Conservation (phyloP, 495 filamentous ascomycete genomes). For the Letharia columbiana region DNA sequence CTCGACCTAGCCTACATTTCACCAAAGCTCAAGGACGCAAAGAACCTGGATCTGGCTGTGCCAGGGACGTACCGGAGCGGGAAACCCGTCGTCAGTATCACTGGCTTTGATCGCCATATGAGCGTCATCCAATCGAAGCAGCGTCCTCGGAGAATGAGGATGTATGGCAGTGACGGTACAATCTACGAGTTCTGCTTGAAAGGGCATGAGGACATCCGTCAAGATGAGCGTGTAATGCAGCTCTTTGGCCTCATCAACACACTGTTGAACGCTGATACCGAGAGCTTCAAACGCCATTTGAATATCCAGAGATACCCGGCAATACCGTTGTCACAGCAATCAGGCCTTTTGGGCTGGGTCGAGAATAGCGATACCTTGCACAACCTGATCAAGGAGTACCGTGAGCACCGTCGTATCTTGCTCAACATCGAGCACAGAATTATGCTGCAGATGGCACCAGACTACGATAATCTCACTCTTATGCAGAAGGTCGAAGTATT, state of each 20-base stretch:
- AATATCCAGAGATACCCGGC: slow-evolving; percentile 92
- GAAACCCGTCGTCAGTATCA: slow-evolving; percentile 75
- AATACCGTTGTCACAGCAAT: slow-evolving; percentile 91
- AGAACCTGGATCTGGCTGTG: slow-evolving; percentile 80
- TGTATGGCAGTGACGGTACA: slow-evolving; percentile 79
- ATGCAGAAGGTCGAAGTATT: slow-evolving; percentile 99
- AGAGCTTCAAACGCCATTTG: slow-evolving; percentile 92
- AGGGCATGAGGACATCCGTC: slow-evolving; percentile 95
- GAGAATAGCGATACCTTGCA: slow-evolving; percentile 95
- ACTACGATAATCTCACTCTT: slow-evolving; percentile 94
- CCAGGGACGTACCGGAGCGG: slow-evolving; percentile 90
- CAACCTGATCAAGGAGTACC: slow-evolving; percentile 91
- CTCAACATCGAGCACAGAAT: slow-evolving; percentile 99
- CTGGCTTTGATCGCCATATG: slow-evolving; percentile 78
- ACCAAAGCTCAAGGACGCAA: slow-evolving; percentile 74
- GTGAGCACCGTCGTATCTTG: slow-evolving; percentile 90
- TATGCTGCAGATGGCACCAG: slow-evolving; percentile 99
- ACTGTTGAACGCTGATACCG: slow-evolving; percentile 79
- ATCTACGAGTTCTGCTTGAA: slow-evolving; percentile 84
- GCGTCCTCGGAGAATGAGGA: slow-evolving; percentile 77
- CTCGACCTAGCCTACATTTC: slow-evolving; percentile 96
- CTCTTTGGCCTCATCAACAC: slow-evolving; percentile 96
- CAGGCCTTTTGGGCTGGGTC: slow-evolving; percentile 93
- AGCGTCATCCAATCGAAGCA: slow-evolving; percentile 96
- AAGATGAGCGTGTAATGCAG: slow-evolving; percentile 99